These are phyloP conservation scores for Brassica cretica DNA, from an alignment of 345 rosid genomes.

Conservation along the genomic window DNA sequence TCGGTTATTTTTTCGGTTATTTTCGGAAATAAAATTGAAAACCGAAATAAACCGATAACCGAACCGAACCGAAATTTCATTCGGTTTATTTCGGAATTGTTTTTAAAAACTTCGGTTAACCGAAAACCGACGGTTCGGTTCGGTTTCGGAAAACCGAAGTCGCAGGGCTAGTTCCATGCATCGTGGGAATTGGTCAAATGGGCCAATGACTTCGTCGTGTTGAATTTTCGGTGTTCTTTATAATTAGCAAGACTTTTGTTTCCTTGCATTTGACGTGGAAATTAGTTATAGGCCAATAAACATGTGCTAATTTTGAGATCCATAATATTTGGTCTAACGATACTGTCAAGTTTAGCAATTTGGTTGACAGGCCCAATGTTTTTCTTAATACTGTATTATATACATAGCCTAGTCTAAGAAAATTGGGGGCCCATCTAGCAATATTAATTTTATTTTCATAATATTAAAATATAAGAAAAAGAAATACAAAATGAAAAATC, in stretches of 20 bases:
- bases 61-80: no score
- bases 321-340: not conserved
- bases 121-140: no score
- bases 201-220: constrained; percentile 1
- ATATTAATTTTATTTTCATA: not conserved
- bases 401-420: not conserved
- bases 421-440: not conserved
- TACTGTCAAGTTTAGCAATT: not conserved
- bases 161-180: not conserved
- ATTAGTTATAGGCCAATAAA: not conserved
- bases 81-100: no score
- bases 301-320: not conserved
- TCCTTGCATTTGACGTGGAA: not conserved
- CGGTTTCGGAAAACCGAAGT: no score
- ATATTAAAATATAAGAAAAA: not conserved
- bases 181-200: not conserved
- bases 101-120: no score
- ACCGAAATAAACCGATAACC: no score
- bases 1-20: no score
- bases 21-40: no score
- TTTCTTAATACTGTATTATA: not conserved
- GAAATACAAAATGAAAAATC: not conserved
- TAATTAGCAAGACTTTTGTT: not conserved
- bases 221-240: not conserved
- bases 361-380: not conserved